Percentiles rank a stretch among this genome's conserved stretches.
Conservation (phyloP, 345 rosid species). For the Citrus australasica region DNA sequence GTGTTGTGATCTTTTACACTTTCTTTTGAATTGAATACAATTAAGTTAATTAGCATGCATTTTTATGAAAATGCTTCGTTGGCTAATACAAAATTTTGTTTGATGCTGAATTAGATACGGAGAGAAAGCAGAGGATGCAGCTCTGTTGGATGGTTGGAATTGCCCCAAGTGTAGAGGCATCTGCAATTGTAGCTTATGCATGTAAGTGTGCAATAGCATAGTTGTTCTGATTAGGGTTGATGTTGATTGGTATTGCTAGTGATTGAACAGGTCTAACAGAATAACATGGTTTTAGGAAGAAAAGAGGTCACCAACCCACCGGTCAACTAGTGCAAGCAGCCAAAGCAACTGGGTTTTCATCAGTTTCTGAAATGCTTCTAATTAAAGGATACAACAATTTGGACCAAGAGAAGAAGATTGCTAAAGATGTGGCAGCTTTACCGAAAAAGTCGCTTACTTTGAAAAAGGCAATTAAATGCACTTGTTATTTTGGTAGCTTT, state of each 20-base stretch:
- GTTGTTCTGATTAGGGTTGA: background rate
- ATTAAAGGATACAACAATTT: conserved; percentile 38
- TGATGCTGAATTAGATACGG: conserved; percentile 54
- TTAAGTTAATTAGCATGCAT: background rate
- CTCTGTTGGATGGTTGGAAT: conserved; percentile 44
- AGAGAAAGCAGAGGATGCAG: conserved; percentile 57
- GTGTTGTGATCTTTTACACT: background rate
- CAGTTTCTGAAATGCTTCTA: conserved; percentile 63
- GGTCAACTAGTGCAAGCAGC: conserved; percentile 62
- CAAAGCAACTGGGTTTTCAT: conserved; percentile 62
- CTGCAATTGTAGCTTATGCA: conserved; percentile 87
- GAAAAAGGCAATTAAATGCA: conserved; percentile 24
- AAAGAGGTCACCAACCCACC: conserved; percentile 66
- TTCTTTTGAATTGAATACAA: background rate
- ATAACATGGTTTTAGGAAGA: conserved; percentile 49
- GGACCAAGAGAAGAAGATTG: conserved; percentile 17
- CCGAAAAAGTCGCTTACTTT: conserved; percentile 21
- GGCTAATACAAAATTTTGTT: background rate
- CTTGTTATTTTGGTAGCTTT: conserved; percentile 4
- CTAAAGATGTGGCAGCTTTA: conserved; percentile 17
- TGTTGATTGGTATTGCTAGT: background rate
- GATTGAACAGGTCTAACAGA: background rate
- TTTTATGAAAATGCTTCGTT: background rate
- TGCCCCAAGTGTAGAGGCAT: conserved; percentile 81
- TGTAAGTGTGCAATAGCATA: conserved; percentile 38